Evolutionary conservation across 805 yeast genomes (phyloP).

Genomic region (Priceomyces carsonii): DNA sequence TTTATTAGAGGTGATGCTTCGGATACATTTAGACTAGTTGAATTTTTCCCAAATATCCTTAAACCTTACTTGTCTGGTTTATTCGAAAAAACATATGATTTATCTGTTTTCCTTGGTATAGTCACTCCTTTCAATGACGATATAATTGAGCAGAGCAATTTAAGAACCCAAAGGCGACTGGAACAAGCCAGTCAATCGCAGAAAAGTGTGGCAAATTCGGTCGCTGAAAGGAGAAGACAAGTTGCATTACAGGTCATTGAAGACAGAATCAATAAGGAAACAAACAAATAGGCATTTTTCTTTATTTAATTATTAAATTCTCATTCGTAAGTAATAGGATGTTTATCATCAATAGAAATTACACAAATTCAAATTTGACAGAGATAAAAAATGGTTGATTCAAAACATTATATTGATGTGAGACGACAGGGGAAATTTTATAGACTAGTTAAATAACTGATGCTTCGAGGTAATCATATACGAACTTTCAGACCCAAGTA

Average conservation of each 20-base stretch:
- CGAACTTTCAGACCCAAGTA: conserved; percentile 29
- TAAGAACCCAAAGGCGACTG: conserved; percentile 66
- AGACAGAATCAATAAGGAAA: conserved; percentile 49
- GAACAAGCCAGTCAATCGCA: conserved; percentile 45
- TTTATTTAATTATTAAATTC: neutral
- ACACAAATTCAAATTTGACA: conserved; percentile 7
- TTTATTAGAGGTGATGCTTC: conserved; percentile 79
- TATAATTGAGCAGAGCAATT: conserved; percentile 71
- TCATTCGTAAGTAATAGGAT: too few species aligned
- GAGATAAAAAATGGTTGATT: too few species aligned
- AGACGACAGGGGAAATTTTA: too few species aligned
- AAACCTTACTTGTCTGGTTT: conserved; percentile 54
- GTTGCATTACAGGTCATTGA: conserved; percentile 75
- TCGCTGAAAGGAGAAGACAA: conserved; percentile 76
- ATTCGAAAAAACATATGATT: conserved; percentile 40
- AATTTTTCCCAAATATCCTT: conserved; percentile 74
- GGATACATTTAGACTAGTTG: conserved; percentile 80
- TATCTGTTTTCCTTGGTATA: conserved; percentile 44
- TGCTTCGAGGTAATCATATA: conserved; percentile 9
- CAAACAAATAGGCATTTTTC: conserved; percentile 7
- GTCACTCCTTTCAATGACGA: conserved; percentile 65
- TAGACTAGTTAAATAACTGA: too few species aligned
- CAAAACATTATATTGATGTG: too few species aligned
- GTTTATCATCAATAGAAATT: conserved; percentile 4
- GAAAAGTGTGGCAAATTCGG: conserved; percentile 42